A percentile compares a stretch with the other conserved stretches of the same genome.
phyloP scores from a whole-genome alignment of 2,329 filamentous ascomycete species.

The Botryotinia convoluta region DNA sequence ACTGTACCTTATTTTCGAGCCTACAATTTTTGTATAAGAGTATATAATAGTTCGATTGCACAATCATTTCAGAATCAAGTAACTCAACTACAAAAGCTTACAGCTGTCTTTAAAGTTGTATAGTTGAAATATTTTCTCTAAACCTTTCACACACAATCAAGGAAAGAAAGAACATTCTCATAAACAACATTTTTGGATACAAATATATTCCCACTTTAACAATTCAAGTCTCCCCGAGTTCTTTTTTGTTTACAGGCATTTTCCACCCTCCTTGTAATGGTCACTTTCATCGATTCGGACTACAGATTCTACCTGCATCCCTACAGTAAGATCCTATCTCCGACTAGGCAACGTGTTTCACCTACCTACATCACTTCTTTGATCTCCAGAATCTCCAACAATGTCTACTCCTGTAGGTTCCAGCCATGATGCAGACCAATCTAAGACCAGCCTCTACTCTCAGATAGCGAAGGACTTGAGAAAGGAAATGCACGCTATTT shows the following conservation, averaged over 20 bases:
- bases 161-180: rapidly evolving
- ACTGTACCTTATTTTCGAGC: too few relatives aligned
- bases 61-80: neutral
- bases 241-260: too few relatives aligned
- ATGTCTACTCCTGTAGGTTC: neutral
- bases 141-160: neutral
- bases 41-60: neutral
- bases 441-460: neutral
- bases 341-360: neutral
- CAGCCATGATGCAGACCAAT: neutral
- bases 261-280: neutral
- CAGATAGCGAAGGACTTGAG: neutral
- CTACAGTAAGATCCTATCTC: neutral
- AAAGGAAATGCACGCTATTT: neutral
- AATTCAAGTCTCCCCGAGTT: neutral
- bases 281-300: neutral
- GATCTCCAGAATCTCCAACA: neutral
- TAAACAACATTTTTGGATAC: neutral
- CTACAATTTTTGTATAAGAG: neutral
- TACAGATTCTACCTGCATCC: neutral
- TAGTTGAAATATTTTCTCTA: neutral
- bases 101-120: neutral
- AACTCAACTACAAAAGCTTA: neutral
- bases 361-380: neutral
- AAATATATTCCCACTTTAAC: neutral